phyloP scores from a whole-genome alignment of 1,139 yeast species.

The Suhomyces bribrorum region DNA sequence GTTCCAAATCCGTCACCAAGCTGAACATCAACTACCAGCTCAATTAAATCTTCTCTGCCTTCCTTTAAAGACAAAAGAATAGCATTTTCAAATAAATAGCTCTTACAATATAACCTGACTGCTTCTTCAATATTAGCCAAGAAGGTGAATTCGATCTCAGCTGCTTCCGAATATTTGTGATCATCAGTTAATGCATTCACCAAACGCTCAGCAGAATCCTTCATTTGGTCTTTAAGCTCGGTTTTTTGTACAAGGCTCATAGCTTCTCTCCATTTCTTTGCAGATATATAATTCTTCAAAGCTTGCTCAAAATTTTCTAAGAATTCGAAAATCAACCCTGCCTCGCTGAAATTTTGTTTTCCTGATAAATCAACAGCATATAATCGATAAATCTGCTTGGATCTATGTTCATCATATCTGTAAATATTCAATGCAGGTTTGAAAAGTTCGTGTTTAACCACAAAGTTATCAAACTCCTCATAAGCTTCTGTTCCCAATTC shows the following conservation, averaged over 20 bases:
- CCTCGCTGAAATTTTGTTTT: constrained; percentile 60
- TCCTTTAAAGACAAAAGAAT: constrained; percentile 58
- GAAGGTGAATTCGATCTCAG: constrained; percentile 67
- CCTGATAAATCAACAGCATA: constrained; percentile 65
- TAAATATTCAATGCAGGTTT: constrained; percentile 65
- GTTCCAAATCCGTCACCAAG: constrained; percentile 86
- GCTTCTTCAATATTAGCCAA: constrained; percentile 64
- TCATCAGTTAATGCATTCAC: constrained; percentile 63
- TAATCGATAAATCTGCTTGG: constrained; percentile 53
- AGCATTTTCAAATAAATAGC: constrained; percentile 75
- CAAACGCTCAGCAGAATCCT: constrained; percentile 56
- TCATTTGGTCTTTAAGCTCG: constrained; percentile 37
- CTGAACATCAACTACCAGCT: constrained; percentile 65
- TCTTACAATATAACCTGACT: constrained; percentile 68
- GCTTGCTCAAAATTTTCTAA: constrained; percentile 61
- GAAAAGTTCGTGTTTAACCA: constrained; percentile 73
- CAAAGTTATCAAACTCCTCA: constrained; percentile 67
- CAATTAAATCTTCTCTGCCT: constrained; percentile 48
- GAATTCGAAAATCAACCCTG: constrained; percentile 78
- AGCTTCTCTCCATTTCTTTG: constrained; percentile 86
- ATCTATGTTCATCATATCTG: constrained; percentile 58
- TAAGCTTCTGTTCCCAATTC: constrained; percentile 51
- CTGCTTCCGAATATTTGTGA: constrained; percentile 82
- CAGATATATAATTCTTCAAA: constrained; percentile 64
- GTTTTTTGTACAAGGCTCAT: constrained; percentile 54